phyloP scores from a whole-genome alignment of 768 basidiomycete species.

The Boletus speciosus region DNA sequence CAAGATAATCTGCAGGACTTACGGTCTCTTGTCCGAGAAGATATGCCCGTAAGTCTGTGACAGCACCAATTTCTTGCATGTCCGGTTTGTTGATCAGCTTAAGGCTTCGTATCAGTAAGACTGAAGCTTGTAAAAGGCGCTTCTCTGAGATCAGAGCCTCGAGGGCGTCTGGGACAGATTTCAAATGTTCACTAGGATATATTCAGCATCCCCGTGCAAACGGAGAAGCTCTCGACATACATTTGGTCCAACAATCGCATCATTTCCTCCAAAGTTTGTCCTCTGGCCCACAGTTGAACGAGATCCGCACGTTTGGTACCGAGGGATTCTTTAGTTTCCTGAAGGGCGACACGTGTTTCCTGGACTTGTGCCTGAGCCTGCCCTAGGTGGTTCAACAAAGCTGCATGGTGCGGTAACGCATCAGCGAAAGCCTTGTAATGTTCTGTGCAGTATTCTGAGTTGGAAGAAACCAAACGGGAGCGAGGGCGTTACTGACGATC shows the following conservation, averaged over 20 bases:
- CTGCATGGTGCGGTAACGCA: conserved; percentile 87
- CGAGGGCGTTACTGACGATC: conserved; percentile 56
- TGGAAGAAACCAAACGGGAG: neutral
- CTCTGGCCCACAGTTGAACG: conserved; percentile 84
- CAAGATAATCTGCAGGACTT: conserved; percentile 25
- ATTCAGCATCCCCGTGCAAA: conserved; percentile 13
- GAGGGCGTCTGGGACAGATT: conserved; percentile 84
- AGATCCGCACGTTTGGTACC: conserved; percentile 85
- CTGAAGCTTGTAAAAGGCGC: conserved; percentile 82
- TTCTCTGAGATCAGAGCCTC: conserved; percentile 97
- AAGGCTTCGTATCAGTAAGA: conserved; percentile 79
- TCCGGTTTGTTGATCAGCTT: conserved; percentile 91
- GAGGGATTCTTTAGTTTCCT: conserved; percentile 75
- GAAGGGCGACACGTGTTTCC: conserved; percentile 63
- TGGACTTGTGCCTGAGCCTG: conserved; percentile 73
- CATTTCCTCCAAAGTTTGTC: conserved; percentile 95
- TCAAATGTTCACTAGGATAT: conserved; percentile 72
- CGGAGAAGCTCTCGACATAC: conserved; percentile 43
- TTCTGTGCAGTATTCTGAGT: conserved; percentile 41
- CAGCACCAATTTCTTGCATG: conserved; percentile 93
- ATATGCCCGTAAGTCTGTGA: conserved; percentile 84
- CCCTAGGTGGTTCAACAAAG: conserved; percentile 66
- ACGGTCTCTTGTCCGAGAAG: conserved; percentile 84
- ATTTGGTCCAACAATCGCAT: conserved; percentile 90
- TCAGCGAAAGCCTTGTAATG: conserved; percentile 94